Base-by-base conservation (phyloP, 306 rosid species). In the Trifolium repens region DNA sequence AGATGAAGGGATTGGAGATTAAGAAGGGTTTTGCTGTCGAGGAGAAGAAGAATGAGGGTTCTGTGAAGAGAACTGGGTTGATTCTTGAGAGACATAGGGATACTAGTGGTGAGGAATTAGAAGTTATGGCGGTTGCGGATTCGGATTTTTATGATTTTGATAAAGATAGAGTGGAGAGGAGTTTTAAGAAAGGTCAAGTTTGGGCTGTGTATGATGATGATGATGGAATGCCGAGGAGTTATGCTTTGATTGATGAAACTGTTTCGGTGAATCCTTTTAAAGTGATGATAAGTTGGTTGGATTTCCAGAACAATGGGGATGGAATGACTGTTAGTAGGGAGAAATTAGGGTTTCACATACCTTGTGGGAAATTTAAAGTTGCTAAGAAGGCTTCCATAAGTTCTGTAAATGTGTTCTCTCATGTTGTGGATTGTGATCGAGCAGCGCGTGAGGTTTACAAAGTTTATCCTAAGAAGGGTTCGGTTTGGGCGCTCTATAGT, bases 171-270 rank as follows among this genome's bases (percentile, higher is more conserved):
- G 86, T 81, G 8, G 96, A 83, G 87, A 91, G 79, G 65, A 86
- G 97, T 81, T 94, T 94, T 64, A 90, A 85, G 89, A 87, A 86
- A 81, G 96, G 96, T n/a, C 96, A 94, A 77, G 89, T 94, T 58
- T 94, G 98, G 98, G 97, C 96, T 0, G 79, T 86, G 22, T 94
- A 89, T 57, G 96, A 89, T 12, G 61, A 89, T 9, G 88, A 86
- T 22, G 96, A 94, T 78, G 97, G 97, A 77, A 91, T 94, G 96
- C 93, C 97, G 0, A 90, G 97, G 77, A 71, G 81, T 74, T 94
- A 91, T 83, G 96, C 82, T 42, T 82, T 94, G 83, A 82, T 94
- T 73, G 93, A 91, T 79, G 91, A 86, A 79, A 85, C 85, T 10
- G 77, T 89, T 60, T 89, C 93, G 0, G 50, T 67, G 16, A 87